phyloP scores from a whole-genome alignment of 148 eudicot genomes.

The Rhododendron kiyosumense region DNA sequence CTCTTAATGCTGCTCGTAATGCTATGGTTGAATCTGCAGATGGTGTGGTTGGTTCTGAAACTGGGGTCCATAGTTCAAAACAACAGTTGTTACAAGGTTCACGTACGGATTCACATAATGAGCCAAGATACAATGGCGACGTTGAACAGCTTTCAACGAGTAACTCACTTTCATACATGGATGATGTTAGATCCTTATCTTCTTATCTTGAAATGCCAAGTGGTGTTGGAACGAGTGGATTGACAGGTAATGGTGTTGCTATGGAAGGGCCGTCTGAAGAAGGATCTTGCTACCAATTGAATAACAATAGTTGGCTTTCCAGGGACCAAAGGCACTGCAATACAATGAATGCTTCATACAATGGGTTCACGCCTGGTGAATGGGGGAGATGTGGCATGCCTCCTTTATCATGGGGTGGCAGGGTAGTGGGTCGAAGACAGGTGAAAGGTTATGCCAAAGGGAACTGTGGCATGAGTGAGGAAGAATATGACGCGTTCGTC shows the following conservation, averaged over 20 bases:
- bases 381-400: constrained; percentile 63
- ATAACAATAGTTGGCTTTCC: constrained; percentile 61
- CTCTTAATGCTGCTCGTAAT: constrained; percentile 23
- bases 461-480: constrained; percentile 52
- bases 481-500: constrained; percentile 83
- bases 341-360: constrained; percentile 49
- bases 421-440: constrained; percentile 78
- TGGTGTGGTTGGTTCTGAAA: constrained; percentile 31
- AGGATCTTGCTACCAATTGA: constrained; percentile 71
- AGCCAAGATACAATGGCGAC: constrained; percentile 36
- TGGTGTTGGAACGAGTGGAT: constrained; percentile 33
- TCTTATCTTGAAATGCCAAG: constrained; percentile 54
- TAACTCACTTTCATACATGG: constrained; percentile 41
- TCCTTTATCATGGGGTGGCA: constrained; percentile 81
- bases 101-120: constrained; percentile 36
- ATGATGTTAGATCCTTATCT: constrained; percentile 39
- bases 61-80: constrained; percentile 21
- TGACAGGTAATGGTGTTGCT: constrained; percentile 39
- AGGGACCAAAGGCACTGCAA: constrained; percentile 53
- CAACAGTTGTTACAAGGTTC: constrained; percentile 43
- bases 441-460: constrained; percentile 46
- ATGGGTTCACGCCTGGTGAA: constrained; percentile 54
- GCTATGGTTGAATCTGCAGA: constrained; percentile 33
- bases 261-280: constrained; percentile 95
- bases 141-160: constrained; percentile 38